Conservation (phyloP, 2,329 filamentous ascomycete species). For the Periconia macrospinosa region DNA sequence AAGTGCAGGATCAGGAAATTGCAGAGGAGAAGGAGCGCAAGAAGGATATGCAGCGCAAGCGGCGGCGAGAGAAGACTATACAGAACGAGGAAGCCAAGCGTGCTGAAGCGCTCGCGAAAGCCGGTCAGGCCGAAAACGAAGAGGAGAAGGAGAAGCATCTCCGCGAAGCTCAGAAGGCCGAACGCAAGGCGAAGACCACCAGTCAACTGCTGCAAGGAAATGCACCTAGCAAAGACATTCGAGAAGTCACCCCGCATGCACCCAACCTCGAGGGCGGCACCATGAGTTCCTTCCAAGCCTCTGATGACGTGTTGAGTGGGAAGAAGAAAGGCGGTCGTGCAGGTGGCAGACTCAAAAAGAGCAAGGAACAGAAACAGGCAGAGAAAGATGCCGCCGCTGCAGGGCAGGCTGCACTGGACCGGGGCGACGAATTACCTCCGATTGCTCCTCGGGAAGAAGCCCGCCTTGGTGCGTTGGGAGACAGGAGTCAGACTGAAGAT, state of each 20-base stretch:
- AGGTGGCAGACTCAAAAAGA: conserved; percentile 78
- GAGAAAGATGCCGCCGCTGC: conserved; percentile 79
- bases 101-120: conserved; percentile 74
- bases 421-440: conserved; percentile 70
- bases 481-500: conserved; percentile 55
- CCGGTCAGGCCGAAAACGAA: conserved; percentile 78
- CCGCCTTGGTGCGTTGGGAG: conserved; percentile 47
- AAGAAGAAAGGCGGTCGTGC: conserved; percentile 57
- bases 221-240: conserved; percentile 70
- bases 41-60: conserved; percentile 99
- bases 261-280: conserved; percentile 82
- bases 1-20: conserved; percentile 87
- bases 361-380: conserved; percentile 69
- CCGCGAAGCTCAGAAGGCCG: conserved; percentile 83
- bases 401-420: conserved; percentile 80
- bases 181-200: conserved; percentile 90
- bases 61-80: conserved; percentile 90
- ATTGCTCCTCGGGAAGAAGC: conserved; percentile 63
- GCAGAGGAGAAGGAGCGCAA: conserved; percentile 97
- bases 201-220: conserved; percentile 85
- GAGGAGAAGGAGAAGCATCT: conserved; percentile 78
- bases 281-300: conserved; percentile 80
- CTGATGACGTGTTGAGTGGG: conserved; percentile 52
- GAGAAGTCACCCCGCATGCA: conserved; percentile 71
- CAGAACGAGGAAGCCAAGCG: conserved; percentile 87